Conservation (phyloP, 192 early-diverging fungal species). For the Backusella parvicylindrica region DNA sequence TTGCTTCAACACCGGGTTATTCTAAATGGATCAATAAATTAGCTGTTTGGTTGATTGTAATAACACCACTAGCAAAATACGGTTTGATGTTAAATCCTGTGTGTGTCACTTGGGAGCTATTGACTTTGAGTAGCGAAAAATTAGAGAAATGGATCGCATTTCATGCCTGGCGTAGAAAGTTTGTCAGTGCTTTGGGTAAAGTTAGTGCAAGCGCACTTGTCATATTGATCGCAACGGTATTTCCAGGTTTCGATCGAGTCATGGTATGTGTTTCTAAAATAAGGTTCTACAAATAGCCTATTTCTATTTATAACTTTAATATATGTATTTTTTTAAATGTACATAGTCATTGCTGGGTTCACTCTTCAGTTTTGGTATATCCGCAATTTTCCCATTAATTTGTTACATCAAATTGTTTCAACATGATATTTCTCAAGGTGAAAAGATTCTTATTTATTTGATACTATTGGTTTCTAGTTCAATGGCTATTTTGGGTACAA, state of each 20-base stretch:
- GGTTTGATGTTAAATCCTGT: constrained; percentile 62
- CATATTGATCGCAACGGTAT: constrained; percentile 47
- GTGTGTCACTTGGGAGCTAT: constrained; percentile 41
- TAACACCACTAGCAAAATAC: constrained; percentile 74
- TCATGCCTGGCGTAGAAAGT: constrained; percentile 23
- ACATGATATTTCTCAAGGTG: constrained; percentile 6
- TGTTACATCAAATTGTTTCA: constrained; percentile 30
- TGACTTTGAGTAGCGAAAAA: constrained; percentile 2
- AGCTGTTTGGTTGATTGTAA: constrained; percentile 58
- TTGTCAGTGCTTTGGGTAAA: constrained; percentile 26
- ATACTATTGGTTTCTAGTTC: constrained; percentile 12
- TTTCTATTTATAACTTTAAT: not conserved
- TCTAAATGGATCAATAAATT: constrained; percentile 45
- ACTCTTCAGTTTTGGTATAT: constrained; percentile 34
- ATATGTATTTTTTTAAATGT: not conserved
- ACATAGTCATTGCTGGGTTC: constrained; percentile 28
- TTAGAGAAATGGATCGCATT: constrained; percentile 27
- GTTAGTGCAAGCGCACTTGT: constrained; percentile 35
- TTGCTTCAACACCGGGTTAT: constrained; percentile 54
- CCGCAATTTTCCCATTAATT: constrained; percentile 34
- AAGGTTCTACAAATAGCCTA: not conserved
- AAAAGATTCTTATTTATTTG: not conserved
- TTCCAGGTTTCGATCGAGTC: constrained; percentile 66
- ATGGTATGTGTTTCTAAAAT: constrained; percentile 44
- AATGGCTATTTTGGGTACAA: constrained; percentile 21